These are phyloP conservation scores for Solanum bulbocastanum DNA, from an alignment of 257 asterid genomes.

Conservation along the genomic window DNA sequence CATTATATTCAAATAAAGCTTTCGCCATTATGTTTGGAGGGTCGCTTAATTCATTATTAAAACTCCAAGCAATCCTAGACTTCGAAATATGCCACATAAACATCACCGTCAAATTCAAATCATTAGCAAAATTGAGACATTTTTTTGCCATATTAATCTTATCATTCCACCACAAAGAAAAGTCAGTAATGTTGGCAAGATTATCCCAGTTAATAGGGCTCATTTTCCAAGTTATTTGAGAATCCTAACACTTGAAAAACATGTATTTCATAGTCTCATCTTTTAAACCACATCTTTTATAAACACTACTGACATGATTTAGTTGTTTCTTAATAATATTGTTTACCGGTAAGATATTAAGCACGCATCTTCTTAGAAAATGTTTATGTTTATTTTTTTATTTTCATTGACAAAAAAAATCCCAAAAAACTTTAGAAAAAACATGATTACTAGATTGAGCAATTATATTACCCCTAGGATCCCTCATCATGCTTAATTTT, in stretches of 20 bases:
- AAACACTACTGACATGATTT: no score
- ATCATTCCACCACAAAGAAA: background rate
- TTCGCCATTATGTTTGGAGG: accelerated
- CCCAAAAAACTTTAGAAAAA: no score
- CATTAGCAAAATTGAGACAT: background rate
- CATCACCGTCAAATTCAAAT: background rate
- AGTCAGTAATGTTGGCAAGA: background rate
- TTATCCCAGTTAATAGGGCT: background rate
- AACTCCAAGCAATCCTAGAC: background rate
- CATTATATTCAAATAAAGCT: no score
- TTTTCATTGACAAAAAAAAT: no score
- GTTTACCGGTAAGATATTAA: no score
- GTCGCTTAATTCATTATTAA: background rate
- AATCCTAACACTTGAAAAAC: background rate
- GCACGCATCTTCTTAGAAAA: no score
- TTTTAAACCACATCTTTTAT: no score
- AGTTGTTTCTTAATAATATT: no score
- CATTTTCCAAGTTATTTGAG: background rate
- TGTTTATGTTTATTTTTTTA: no score
- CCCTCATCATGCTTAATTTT: no score
- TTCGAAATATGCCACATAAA: background rate
- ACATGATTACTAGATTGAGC: accelerated
- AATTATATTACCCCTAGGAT: no score
- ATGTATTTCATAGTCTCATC: no score
- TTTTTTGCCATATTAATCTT: background rate